Evolutionary conservation across 129 eudicot species (phyloP).

Genomic region (Lactuca saligna): DNA sequence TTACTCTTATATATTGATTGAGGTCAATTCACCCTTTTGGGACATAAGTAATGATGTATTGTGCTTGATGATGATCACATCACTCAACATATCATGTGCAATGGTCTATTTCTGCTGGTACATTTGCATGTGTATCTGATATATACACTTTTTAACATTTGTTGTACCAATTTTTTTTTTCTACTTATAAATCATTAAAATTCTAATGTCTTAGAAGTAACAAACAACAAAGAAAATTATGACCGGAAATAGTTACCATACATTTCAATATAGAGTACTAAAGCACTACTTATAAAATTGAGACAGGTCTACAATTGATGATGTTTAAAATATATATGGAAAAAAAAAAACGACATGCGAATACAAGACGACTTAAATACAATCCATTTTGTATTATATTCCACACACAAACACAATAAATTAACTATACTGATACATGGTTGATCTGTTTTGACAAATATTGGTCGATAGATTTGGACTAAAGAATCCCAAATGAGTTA

Average conservation of each 20-base stretch:
- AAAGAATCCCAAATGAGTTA: slow-evolving; percentile 9
- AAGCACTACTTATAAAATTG: background rate
- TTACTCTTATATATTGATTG: background rate
- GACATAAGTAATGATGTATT: background rate
- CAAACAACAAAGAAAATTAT: background rate
- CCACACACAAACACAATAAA: background rate
- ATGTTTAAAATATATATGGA: background rate
- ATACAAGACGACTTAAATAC: background rate
- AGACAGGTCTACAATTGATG: background rate
- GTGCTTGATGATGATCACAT: background rate
- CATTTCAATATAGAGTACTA: too few relatives aligned
- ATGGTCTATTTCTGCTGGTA: too few relatives aligned
- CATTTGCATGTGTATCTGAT: too few relatives aligned
- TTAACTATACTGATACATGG: slow-evolving; percentile 1
- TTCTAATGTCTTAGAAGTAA: background rate
- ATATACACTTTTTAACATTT: background rate
- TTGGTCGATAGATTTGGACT: background rate
- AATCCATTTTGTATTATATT: background rate
- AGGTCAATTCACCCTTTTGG: background rate
- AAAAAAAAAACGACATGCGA: too few relatives aligned
- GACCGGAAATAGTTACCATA: background rate
- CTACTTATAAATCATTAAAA: background rate
- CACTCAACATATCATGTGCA: too few relatives aligned
- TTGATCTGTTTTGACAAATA: background rate
- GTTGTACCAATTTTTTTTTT: background rate